Percentiles rank a stretch among this genome's conserved stretches.
Evolutionary conservation across 2,329 filamentous ascomycete genomes (phyloP).

Genomic region (Lachnellula cervina): DNA sequence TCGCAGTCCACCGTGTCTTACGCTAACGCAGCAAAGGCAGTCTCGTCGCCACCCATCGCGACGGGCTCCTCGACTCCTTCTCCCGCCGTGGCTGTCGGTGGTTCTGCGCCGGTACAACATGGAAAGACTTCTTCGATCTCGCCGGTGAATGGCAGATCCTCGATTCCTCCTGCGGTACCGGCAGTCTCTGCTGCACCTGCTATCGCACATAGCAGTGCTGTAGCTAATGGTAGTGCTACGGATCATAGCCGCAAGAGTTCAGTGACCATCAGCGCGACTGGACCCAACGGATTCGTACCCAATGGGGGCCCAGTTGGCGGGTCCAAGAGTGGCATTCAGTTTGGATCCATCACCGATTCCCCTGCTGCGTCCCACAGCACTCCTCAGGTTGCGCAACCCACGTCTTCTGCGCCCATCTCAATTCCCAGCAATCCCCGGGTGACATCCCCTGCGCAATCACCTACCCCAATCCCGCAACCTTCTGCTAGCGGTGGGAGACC

Average conservation of each 20-base stretch:
- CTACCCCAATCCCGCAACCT: conserved; percentile 88
- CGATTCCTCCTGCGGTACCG: conserved; percentile 66
- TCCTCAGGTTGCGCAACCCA: conserved; percentile 46
- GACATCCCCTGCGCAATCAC: conserved; percentile 80
- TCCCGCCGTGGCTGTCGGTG: conserved; percentile 51
- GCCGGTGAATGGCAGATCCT: conserved; percentile 78
- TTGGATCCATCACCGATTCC: conserved; percentile 71
- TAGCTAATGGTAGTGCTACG: conserved; percentile 63
- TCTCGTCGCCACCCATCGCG: conserved; percentile 56
- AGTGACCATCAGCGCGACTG: conserved; percentile 84
- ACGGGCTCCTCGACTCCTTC: conserved; percentile 51
- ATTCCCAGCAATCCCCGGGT: conserved; percentile 69
- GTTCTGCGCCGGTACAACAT: conserved; percentile 50
- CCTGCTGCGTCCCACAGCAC: conserved; percentile 62
- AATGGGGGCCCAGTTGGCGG: conserved; percentile 67
- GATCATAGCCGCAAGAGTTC: conserved; percentile 84
- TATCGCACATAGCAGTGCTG: conserved; percentile 57
- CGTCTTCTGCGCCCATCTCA: conserved; percentile 51
- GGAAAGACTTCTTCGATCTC: conserved; percentile 63
- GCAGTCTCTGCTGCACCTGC: conserved; percentile 47
- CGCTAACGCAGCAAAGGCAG: conserved; percentile 63
- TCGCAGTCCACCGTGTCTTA: conserved; percentile 55
- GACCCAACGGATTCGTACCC: conserved; percentile 66
- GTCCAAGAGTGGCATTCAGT: conserved; percentile 67
- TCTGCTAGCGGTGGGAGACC: conserved; percentile 76